These are phyloP conservation scores for Iodosphaeria phyllophila DNA, from an alignment of 2,329 filamentous ascomycete genomes.

Conservation along the genomic window DNA sequence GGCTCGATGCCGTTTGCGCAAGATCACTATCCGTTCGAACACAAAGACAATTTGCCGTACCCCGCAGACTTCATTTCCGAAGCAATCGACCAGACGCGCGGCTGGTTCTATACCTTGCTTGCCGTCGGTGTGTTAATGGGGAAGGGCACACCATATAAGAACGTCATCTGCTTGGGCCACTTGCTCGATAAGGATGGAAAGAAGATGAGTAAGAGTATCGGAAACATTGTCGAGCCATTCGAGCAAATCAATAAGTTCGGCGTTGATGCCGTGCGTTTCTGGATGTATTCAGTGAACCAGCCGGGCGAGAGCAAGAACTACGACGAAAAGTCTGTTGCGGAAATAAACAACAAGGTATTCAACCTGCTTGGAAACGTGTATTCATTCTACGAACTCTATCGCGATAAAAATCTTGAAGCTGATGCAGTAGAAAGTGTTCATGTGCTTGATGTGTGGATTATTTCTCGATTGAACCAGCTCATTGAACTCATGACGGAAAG, in stretches of 20 bases:
- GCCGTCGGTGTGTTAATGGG: constrained; percentile 82
- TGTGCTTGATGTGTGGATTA: too few relatives aligned
- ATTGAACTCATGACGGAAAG: too few relatives aligned
- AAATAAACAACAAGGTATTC: too few relatives aligned
- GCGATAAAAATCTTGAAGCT: too few relatives aligned
- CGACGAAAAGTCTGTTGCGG: too few relatives aligned
- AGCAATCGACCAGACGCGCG: constrained; percentile 80
- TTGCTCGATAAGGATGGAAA: constrained; percentile 89
- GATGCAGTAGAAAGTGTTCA: too few relatives aligned
- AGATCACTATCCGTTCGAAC: constrained; percentile 83
- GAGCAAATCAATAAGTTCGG: constrained; percentile 77
- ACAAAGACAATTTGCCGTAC: constrained; percentile 67
- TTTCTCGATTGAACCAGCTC: too few relatives aligned
- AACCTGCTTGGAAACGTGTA: too few relatives aligned
- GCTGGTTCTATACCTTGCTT: constrained; percentile 90
- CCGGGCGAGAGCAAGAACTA: too few relatives aligned
- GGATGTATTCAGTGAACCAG: too few relatives aligned
- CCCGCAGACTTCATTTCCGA: constrained; percentile 92
- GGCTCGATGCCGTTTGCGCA: constrained; percentile 90
- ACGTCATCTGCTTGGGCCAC: constrained; percentile 91
- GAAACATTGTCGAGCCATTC: too few relatives aligned
- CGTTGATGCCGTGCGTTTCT: constrained; percentile 82
- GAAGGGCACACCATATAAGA: constrained; percentile 72
- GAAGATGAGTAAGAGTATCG: constrained; percentile 95
- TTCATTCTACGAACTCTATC: too few relatives aligned